A percentile compares a stretch with the other conserved stretches of the same genome.
phyloP scores from a whole-genome alignment of 768 basidiomycete species.

The Tubosaeta sp. region DNA sequence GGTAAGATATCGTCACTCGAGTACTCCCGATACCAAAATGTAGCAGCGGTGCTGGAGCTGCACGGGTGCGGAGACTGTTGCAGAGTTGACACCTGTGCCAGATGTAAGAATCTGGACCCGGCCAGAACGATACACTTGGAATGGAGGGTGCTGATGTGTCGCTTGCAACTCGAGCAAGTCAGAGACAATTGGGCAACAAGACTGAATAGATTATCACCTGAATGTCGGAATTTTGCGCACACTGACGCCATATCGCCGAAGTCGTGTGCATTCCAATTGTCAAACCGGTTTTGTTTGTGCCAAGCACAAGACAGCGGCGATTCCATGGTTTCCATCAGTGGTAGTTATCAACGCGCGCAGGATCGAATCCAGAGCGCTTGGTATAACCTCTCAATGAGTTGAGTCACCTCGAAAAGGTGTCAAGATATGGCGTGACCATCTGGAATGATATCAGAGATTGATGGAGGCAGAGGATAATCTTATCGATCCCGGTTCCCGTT shows the following conservation, averaged over 20 bases:
- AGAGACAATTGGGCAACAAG: not conserved
- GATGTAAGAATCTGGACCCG: not conserved
- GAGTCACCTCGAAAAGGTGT: no score
- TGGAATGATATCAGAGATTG: not conserved
- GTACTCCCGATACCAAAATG: not conserved
- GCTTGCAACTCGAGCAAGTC: no score
- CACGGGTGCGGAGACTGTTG: no score
- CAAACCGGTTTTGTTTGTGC: no score
- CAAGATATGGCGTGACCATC: not conserved
- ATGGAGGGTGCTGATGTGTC: conserved; percentile 8
- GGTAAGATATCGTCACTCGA: not conserved
- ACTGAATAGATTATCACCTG: no score
- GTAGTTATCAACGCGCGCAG: no score
- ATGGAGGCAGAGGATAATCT: not conserved
- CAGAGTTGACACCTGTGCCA: no score
- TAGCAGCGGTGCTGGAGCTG: no score
- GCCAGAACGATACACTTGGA: not conserved
- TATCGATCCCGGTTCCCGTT: not conserved
- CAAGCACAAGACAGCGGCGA: not conserved
- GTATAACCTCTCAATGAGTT: no score
- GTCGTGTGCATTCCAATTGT: no score
- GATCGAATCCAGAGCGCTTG: no score
- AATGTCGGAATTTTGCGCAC: not conserved
- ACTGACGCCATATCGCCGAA: not conserved
- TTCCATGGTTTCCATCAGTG: not conserved